Percentiles rank a stretch among this genome's conserved stretches.
Evolutionary conservation across 2,329 filamentous ascomycete species (phyloP).

Genomic region (Pseudogymnoascus sp.): DNA sequence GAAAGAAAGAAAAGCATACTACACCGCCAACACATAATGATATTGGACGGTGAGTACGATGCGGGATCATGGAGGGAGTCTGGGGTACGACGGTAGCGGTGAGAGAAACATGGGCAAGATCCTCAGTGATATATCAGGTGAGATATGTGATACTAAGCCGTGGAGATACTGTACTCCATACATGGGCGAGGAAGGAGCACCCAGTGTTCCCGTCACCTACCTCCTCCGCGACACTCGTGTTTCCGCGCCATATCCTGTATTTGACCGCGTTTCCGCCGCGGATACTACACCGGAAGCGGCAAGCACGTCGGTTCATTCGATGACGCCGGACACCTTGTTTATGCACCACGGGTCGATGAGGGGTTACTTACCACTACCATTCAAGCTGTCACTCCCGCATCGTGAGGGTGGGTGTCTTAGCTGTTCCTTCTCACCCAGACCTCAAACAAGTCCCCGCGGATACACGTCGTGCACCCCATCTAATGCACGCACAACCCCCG

Average conservation of each 20-base stretch:
- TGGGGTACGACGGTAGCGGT: background rate
- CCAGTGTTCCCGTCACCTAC: background rate
- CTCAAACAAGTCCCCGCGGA: slow-evolving; percentile 1
- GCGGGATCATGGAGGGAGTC: too few species aligned
- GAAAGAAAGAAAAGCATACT: background rate
- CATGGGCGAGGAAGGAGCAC: background rate
- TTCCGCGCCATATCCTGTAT: background rate
- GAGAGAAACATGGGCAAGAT: background rate
- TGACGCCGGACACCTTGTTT: background rate
- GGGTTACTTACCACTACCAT: background rate
- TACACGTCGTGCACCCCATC: background rate
- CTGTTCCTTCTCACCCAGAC: background rate
- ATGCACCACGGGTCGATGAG: background rate
- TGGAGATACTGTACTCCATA: background rate
- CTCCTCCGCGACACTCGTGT: background rate
- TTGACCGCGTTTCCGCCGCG: slow-evolving; percentile 1
- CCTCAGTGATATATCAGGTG: background rate
- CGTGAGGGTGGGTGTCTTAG: background rate
- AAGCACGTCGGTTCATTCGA: background rate
- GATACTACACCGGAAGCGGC: background rate
- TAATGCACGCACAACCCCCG: background rate
- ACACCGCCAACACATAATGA: background rate
- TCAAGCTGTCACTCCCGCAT: background rate
- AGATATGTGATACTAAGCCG: background rate
- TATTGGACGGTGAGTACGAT: background rate